Base-by-base conservation (phyloP, 306 rosid species). In the Purshia tridentata region DNA sequence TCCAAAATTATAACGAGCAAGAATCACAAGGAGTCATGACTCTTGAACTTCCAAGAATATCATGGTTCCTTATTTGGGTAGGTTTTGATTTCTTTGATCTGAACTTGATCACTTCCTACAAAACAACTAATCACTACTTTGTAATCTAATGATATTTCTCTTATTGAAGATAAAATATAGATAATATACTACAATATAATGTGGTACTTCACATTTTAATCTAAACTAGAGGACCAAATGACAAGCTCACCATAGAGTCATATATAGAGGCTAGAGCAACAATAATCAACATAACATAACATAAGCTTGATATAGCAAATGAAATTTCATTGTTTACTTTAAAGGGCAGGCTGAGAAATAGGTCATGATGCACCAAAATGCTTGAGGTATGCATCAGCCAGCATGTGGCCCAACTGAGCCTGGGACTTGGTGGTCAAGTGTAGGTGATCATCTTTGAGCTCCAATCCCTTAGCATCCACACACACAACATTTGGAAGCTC, bases 401-500 rank as follows among this genome's bases (percentile, higher is more conserved):
- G 80, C 87, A 86, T 76, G 3, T 56, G 90, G 49, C 96, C 98
- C 85, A 93, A 63, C 57, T 72, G 75, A 78, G 84, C 82, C 56
- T 93, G 97, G 50, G 97, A 64, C 48, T 80, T 70, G 0, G 88
- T 81, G 14, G 92, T 85, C 4, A 93, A 81, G 66, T 93, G 98
- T 19, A 93, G 88, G 65, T 91, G 77, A 71, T 91, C 98, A 53
- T 81, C 82, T 78, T 72, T 71, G 54, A 93, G 88, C 40, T 66
- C 72, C 88, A 84, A 65, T 45, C 97, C 97, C 76, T 82, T 89
- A 0, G 94, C 96, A 40, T 93, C 98, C 18, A 93, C 86, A 47
- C 87, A 88, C 66, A 83, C 85, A 51, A 86, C 94, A 8, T 82
- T 88, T 19, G 79, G 68, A 44, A 93, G 4, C 52, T 82, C 72